phyloP scores from a whole-genome alignment of 345 rosid species.

The Gossypium thurberi region DNA sequence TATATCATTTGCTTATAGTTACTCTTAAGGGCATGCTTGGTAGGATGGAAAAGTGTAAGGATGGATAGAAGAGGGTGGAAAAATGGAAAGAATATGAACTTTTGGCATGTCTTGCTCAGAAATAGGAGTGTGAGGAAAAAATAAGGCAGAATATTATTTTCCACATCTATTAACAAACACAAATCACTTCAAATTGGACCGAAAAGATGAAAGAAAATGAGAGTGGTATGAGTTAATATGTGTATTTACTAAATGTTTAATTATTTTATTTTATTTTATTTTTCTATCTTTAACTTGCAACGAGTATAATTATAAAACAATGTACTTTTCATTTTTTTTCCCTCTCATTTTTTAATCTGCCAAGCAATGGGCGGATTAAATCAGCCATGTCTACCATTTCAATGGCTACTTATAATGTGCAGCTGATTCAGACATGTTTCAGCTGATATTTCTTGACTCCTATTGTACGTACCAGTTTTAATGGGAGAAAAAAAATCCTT shows the following conservation, averaged over 20 bases:
- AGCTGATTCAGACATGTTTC: neutral
- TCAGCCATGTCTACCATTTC: neutral
- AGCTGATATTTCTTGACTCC: neutral
- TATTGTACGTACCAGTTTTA: neutral
- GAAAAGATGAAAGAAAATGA: neutral
- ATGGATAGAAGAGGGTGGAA: neutral
- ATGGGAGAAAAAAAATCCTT: slow-evolving; percentile 37
- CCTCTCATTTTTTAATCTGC: neutral
- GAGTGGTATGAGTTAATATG: neutral
- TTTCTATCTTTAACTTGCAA: neutral
- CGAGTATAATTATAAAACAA: neutral
- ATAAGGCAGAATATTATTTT: neutral
- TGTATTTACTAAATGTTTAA: neutral
- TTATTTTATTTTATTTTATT: neutral
- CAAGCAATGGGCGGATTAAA: neutral
- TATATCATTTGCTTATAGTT: neutral
- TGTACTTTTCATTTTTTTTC: neutral
- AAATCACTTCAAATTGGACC: neutral
- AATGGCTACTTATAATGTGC: neutral
- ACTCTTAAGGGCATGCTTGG: neutral
- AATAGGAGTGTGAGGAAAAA: neutral
- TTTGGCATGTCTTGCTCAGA: neutral
- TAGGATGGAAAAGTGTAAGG: neutral
- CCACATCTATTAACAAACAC: neutral
- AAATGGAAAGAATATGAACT: neutral